Base-by-base conservation (phyloP, 2,329 filamentous ascomycete species). In the Colletotrichum scovillei region DNA sequence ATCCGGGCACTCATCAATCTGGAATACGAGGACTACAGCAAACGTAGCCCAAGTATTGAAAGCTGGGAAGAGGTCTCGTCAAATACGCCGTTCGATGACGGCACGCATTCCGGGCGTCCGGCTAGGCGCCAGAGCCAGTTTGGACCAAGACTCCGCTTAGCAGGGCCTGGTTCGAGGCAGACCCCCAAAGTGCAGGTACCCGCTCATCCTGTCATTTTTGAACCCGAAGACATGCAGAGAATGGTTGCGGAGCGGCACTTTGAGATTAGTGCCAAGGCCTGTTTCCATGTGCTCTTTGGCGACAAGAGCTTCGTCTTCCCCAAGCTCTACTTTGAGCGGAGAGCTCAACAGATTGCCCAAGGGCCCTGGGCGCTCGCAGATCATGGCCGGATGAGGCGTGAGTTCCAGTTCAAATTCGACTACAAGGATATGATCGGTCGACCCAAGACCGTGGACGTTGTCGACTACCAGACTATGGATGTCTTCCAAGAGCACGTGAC, bases 271-370 rank as follows among this genome's bases (percentile, higher is more conserved):
- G 93, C 97, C 59, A 98, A 99, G 82, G 95, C 94, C 0, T 91
- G 98, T 71, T 99, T 98, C 82, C 96, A 98, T 79, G 94, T 98
- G 19, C 89, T 99, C 64, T 99, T 98, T 82, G 97, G 97, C 49
- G 97, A 99, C 82, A 97, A 96, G 84, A 97, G 94, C 80, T 94
- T 95, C 42, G 92, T 98, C 52, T 99, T 98, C 84, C 95, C 97
- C 78, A 92, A 96, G 78, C 87, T 98, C 35, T 96, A 98, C 80
- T 93, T 94, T 80, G 95, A 97, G 80, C 90, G 94, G 64, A 89
- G 92, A 78, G 94, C 94, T 16, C 90, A 92, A 81, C 91, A 92
- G 75, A 95, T 98, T 75, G 91, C 93, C 2, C 95, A 98, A 82
- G 93, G 94, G 0, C 94, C 96, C 0, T 99, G 97, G 97, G 86